phyloP scores from a whole-genome alignment of 1,139 yeast species.

The Candida freyschussii region DNA sequence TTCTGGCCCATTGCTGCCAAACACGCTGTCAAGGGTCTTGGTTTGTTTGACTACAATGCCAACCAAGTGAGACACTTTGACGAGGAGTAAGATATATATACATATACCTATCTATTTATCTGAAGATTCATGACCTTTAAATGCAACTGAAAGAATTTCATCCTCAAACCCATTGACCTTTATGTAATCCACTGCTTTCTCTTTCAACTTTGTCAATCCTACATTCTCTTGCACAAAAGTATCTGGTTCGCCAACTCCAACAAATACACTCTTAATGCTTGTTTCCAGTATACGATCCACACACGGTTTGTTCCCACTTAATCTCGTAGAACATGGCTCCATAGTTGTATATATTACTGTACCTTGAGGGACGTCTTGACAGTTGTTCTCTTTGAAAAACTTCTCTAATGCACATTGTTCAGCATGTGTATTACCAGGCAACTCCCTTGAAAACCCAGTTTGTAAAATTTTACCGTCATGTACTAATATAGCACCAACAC shows the following conservation, averaged over 20 bases:
- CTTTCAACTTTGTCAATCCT: conserved; percentile 51
- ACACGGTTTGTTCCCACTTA: conserved; percentile 91
- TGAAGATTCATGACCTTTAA: conserved; percentile 50
- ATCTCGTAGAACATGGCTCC: conserved; percentile 93
- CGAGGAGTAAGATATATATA: too few species aligned
- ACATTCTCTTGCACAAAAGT: conserved; percentile 78
- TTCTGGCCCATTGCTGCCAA: conserved; percentile 10
- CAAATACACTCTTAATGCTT: conserved; percentile 68
- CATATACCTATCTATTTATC: too few species aligned
- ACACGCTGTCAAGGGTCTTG: conserved; percentile 3
- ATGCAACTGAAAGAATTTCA: conserved; percentile 68
- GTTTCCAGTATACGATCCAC: conserved; percentile 64
- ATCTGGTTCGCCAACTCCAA: conserved; percentile 89
- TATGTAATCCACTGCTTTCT: conserved; percentile 62
- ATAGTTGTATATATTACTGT: conserved; percentile 88
- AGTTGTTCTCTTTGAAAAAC: conserved; percentile 41
- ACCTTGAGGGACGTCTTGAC: conserved; percentile 58
- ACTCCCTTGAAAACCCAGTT: conserved; percentile 85
- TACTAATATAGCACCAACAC: conserved; percentile 89
- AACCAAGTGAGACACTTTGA: conserved; percentile 1
- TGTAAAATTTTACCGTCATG: conserved; percentile 59
- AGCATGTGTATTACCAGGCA: conserved; percentile 96
- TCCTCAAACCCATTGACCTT: conserved; percentile 83
- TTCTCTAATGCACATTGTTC: conserved; percentile 93
- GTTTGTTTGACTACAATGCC: conserved; percentile 2